Evolutionary conservation across 2,329 filamentous ascomycete species (phyloP).

Genomic region (Fusarium coicis): DNA sequence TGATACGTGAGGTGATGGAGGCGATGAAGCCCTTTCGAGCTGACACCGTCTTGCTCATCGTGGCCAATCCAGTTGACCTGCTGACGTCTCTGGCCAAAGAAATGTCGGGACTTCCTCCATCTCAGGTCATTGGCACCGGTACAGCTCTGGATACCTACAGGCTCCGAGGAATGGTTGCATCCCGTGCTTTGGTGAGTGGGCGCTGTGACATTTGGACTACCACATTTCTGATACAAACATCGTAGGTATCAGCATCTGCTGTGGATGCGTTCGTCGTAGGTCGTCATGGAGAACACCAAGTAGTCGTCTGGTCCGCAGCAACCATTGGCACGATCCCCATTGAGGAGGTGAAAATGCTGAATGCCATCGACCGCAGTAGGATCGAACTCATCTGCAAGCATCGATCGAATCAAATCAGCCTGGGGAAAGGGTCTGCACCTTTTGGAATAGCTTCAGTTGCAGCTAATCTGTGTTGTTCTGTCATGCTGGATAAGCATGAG

Average conservation of each 20-base stretch:
- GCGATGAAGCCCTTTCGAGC: constrained; percentile 60
- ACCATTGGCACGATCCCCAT: constrained; percentile 34
- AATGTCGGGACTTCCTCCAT: constrained; percentile 58
- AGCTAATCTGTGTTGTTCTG: constrained; percentile 60
- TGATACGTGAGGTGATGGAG: constrained; percentile 58
- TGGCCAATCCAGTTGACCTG: constrained; percentile 66
- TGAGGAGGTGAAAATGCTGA: constrained; percentile 1
- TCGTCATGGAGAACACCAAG: constrained; percentile 38
- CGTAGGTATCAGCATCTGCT: neutral
- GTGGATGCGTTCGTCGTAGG: constrained; percentile 39
- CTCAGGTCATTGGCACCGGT: constrained; percentile 63
- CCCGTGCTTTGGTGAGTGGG: constrained; percentile 26
- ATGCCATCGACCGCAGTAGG: constrained; percentile 35
- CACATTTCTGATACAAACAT: neutral
- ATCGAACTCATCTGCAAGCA: constrained; percentile 57
- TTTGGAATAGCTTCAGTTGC: constrained; percentile 62
- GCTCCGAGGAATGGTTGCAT: constrained; percentile 56
- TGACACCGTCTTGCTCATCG: constrained; percentile 60
- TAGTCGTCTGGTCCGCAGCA: constrained; percentile 40
- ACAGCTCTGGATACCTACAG: constrained; percentile 64
- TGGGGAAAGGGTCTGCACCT: constrained; percentile 61
- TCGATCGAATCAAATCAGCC: constrained; percentile 59
- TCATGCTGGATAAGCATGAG: constrained; percentile 60
- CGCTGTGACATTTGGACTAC: neutral
- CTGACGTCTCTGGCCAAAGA: constrained; percentile 61